Base-by-base conservation (phyloP, 805 yeast species). In the Yarrowia hollandica region DNA sequence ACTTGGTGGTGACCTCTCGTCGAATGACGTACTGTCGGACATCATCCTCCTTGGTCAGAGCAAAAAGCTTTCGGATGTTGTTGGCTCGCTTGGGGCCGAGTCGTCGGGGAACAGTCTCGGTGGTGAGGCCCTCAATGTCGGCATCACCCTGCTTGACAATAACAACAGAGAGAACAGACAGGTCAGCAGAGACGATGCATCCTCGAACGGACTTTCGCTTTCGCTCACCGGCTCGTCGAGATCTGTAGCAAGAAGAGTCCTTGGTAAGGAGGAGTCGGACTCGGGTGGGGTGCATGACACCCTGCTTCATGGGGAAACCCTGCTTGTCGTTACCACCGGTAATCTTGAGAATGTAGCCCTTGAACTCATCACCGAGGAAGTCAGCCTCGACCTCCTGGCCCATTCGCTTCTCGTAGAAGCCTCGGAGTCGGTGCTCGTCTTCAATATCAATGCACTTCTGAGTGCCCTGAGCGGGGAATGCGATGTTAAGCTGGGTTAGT, bases 271-370 rank as follows among this genome's bases (percentile, higher is more conserved):
- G 85, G 74, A 94, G 85, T 79, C 88, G 90, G 73, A 94, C 98
- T 86, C 99, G 95, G 86, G 95, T 90, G 81, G 99, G 98, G 84
- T 90, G 94, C 85, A 94, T 82, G 69, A 94, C 99, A 87, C 99
- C 99, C 82, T 95, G 99, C 82, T 91, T 94, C 99, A 95, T 94
- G 82, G 99, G 98, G 97, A 94, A 94, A 83, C 99, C 99, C 84
- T 94, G 99, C 83, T 94, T 94, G 84, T 94, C 99, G 88, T 94
- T 94, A 86, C 99, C 99, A 77, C 99, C 99, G 73, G 97, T 81
- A 79, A 94, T 91, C 84, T 87, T 95, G 88, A 94, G 91, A 76
- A 90, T 79, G 90, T 94, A 94, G 75, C 99, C 99, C 81, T 90
- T 92, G 92, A 92, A 90, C 82, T 95, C 99, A 74, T 94, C 98